These are phyloP conservation scores for Talaromyces amestolkiae DNA, from an alignment of 2,329 filamentous ascomycete species.

Conservation along the genomic window DNA sequence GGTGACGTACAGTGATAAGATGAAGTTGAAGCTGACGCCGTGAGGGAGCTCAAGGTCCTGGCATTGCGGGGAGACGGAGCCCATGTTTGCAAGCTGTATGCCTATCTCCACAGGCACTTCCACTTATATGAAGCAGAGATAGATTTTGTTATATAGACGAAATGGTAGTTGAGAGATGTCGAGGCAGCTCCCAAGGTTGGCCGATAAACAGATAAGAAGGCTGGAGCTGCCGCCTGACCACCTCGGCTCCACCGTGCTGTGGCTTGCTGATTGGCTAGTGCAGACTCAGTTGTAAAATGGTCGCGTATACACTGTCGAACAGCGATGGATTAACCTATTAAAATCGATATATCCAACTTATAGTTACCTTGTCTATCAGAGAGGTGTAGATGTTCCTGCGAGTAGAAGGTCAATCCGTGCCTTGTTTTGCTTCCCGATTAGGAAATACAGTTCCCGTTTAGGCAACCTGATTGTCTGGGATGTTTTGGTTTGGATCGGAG, in stretches of 20 bases:
- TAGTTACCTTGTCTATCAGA: neutral
- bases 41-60: constrained; percentile 52
- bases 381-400: neutral
- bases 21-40: constrained; percentile 53
- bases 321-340: neutral
- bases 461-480: neutral
- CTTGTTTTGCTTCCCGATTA: neutral
- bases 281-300: neutral
- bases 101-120: neutral
- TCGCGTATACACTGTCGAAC: neutral
- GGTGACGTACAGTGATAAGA: constrained; percentile 52
- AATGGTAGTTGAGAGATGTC: neutral
- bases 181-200: neutral
- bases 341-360: neutral
- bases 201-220: constrained; percentile 10
- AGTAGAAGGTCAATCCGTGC: neutral
- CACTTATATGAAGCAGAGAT: neutral
- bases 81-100: constrained; percentile 22
- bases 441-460: constrained; percentile 5
- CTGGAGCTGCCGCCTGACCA: neutral
- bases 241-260: neutral
- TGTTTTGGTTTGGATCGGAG: neutral
- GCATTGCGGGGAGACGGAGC: constrained; percentile 41
- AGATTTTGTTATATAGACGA: neutral
- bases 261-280: neutral